phyloP scores from a whole-genome alignment of 2,329 filamentous ascomycete species.

The Fusarium siculi region DNA sequence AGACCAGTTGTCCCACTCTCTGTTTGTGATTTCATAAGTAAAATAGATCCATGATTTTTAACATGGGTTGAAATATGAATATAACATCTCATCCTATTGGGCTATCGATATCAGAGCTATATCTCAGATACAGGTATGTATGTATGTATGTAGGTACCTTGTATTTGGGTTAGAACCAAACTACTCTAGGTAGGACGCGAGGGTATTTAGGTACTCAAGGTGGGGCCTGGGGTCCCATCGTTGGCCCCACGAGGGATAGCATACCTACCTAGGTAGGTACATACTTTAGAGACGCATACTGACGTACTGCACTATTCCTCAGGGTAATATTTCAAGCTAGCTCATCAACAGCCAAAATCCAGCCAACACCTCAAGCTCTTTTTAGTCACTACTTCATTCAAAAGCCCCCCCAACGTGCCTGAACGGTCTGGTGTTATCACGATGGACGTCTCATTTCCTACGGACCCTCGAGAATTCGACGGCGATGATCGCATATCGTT shows the following conservation, averaged over 20 bases:
- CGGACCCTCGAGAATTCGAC: constrained; percentile 75
- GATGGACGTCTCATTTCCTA: constrained; percentile 61
- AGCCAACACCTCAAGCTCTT: not conserved
- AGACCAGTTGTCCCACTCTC: not conserved
- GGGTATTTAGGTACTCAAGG: not conserved
- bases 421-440: not conserved
- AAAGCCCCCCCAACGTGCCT: not conserved
- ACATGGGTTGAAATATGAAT: not conserved
- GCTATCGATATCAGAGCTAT: not conserved
- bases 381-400: constrained; percentile 1
- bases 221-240: constrained; percentile 4
- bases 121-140: not conserved
- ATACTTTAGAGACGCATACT: constrained; percentile 10
- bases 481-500: constrained; percentile 85
- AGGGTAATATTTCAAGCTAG: constrained; percentile 17
- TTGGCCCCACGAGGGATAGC: not conserved
- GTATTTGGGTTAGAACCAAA: not conserved
- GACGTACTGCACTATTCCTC: constrained; percentile 40
- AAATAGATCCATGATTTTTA: not conserved
- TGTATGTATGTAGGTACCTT: not conserved
- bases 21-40: not conserved
- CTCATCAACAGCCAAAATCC: constrained; percentile 18
- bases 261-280: too few species aligned
- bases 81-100: not conserved
- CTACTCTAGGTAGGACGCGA: not conserved